phyloP scores from a whole-genome alignment of 768 basidiomycete species.

The Rhizopogon vesiculosus region DNA sequence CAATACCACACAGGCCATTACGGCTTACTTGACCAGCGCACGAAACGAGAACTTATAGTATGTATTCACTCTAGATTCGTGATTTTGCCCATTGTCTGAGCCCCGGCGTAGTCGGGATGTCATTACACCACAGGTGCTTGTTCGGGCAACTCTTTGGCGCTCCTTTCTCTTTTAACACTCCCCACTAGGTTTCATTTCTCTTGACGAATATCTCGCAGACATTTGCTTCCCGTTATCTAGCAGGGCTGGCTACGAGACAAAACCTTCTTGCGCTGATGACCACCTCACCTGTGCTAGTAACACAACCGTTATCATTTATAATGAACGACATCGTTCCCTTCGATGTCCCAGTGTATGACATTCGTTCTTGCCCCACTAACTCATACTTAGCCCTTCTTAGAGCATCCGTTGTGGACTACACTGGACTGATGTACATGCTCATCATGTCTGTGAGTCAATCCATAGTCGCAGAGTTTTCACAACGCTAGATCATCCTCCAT shows the following conservation, averaged over 20 bases:
- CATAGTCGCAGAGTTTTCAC: neutral
- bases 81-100: neutral
- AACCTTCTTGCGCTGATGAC: slow-evolving; percentile 32
- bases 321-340: slow-evolving; percentile 52
- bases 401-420: slow-evolving; percentile 48
- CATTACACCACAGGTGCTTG: slow-evolving; percentile 3
- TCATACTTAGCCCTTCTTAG: slow-evolving; percentile 20
- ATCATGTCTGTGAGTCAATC: slow-evolving; percentile 20
- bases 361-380: slow-evolving; percentile 1
- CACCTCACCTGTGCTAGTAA: slow-evolving; percentile 45
- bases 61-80: slow-evolving; percentile 12
- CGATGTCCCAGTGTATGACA: slow-evolving; percentile 50
- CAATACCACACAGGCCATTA: slow-evolving; percentile 44
- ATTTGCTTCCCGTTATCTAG: slow-evolving; percentile 31
- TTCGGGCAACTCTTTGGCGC: slow-evolving; percentile 2
- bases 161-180: neutral
- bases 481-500: neutral
- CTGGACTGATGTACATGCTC: slow-evolving; percentile 48
- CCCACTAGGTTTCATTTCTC: slow-evolving; percentile 22
- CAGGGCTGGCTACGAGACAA: slow-evolving; percentile 17
- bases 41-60: slow-evolving; percentile 59
- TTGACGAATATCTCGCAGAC: slow-evolving; percentile 33
- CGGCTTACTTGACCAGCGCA: slow-evolving; percentile 42
- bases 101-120: slow-evolving; percentile 10
- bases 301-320: slow-evolving; percentile 43